Evolutionary conservation across 2,329 filamentous ascomycete genomes (phyloP).

Genomic region (Alternaria panax): DNA sequence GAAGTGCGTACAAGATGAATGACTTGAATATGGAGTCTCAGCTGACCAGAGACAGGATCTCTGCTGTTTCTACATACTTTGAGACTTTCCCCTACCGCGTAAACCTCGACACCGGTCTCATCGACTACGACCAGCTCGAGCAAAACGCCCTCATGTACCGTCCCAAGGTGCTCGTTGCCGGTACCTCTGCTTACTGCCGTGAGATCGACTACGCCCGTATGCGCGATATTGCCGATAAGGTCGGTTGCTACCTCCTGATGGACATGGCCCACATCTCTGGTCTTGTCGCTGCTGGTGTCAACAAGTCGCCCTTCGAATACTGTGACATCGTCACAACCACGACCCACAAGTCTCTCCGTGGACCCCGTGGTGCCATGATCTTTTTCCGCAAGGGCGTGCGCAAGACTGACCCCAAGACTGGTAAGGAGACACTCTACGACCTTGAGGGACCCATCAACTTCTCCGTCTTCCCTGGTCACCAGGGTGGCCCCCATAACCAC

Average conservation of each 20-base stretch:
- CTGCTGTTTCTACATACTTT: conserved; percentile 98
- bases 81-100: conserved; percentile 96
- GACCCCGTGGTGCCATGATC: conserved; percentile 95
- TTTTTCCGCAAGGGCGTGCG: conserved; percentile 96
- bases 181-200: conserved; percentile 93
- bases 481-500: conserved; percentile 98
- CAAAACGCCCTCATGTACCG: conserved; percentile 87
- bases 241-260: conserved; percentile 89
- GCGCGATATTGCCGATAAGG: conserved; percentile 88
- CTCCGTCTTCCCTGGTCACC: conserved; percentile 97
- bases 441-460: conserved; percentile 93
- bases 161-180: conserved; percentile 94
- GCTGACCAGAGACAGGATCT: conserved; percentile 67
- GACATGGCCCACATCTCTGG: conserved; percentile 99
- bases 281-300: conserved; percentile 87
- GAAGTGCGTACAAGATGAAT: conserved; percentile 67
- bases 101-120: conserved; percentile 87
- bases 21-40: not conserved
- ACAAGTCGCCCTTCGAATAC: conserved; percentile 86
- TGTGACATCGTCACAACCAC: conserved; percentile 97
- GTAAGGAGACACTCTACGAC: conserved; percentile 85
- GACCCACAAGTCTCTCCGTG: conserved; percentile 95
- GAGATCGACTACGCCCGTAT: conserved; percentile 95
- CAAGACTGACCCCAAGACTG: conserved; percentile 81
- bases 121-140: conserved; percentile 93